Conservation (phyloP, 164 flowering plant genomes). For the Dillenia turbinata region DNA sequence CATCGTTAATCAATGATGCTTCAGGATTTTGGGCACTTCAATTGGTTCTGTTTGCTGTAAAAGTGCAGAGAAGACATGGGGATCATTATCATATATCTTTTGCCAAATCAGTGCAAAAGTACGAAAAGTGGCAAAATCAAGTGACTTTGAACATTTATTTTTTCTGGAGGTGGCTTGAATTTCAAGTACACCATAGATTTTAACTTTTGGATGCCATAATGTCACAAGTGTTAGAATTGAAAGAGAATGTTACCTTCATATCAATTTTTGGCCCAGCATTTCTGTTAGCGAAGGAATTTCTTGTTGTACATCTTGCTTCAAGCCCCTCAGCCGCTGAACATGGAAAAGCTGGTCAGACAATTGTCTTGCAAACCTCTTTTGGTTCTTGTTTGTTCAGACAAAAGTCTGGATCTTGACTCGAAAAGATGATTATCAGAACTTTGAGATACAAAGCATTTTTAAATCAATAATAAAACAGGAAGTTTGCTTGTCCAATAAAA, state of each 20-base stretch:
- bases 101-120: background rate
- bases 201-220: background rate
- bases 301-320: constrained; percentile 45
- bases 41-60: constrained; percentile 26
- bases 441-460: no score
- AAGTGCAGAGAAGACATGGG: background rate
- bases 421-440: no score
- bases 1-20: constrained; percentile 12
- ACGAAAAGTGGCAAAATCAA: background rate
- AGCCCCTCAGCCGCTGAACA: constrained; percentile 47
- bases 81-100: background rate
- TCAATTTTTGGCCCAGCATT: constrained; percentile 34
- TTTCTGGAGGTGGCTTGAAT: no score
- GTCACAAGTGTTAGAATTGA: background rate
- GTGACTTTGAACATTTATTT: no score
- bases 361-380: background rate
- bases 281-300: constrained; percentile 64
- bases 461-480: no score
- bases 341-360: constrained; percentile 10
- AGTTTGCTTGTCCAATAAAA: no score
- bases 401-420: no score
- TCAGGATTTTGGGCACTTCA: constrained; percentile 26
- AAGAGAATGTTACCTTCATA: constrained; percentile 40
- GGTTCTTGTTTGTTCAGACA: no score
- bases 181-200: no score